Conservation (phyloP, 305 asterid genomes). For the Monarda citriodora region DNA sequence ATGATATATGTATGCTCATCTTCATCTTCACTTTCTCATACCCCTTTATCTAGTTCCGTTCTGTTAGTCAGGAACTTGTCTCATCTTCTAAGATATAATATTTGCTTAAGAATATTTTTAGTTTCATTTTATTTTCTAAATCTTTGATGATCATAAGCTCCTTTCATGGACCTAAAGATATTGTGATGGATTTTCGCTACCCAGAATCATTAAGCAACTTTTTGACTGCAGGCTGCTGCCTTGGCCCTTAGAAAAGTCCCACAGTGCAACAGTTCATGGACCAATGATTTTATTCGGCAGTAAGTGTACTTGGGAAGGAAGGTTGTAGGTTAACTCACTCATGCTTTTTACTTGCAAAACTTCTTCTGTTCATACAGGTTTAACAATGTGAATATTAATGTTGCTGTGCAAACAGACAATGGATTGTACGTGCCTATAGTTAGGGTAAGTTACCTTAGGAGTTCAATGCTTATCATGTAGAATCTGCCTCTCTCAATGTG, state of each 20-base stretch:
- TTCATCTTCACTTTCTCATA: neutral
- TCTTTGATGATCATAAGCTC: neutral
- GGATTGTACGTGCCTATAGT: constrained; percentile 93
- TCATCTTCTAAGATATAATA: constrained; percentile 3
- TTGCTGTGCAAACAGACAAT: constrained; percentile 97
- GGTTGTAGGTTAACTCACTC: constrained; percentile 6
- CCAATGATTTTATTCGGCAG: constrained; percentile 67
- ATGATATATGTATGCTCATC: neutral
- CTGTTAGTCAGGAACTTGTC: neutral
- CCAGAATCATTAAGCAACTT: constrained; percentile 6
- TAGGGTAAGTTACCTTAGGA: constrained; percentile 46
- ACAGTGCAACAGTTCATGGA: constrained; percentile 32
- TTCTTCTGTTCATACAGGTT: constrained; percentile 51
- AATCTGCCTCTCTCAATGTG: constrained; percentile 1
- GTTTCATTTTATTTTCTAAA: neutral
- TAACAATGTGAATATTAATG: constrained; percentile 77
- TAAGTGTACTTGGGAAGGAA: constrained; percentile 40
- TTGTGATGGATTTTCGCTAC: neutral
- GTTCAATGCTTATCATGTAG: constrained; percentile 7
- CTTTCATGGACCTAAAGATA: constrained; percentile 1
- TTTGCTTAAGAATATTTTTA: neutral
- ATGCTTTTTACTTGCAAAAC: constrained; percentile 16
- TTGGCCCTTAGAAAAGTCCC: constrained; percentile 97
- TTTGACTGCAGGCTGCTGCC: constrained; percentile 95
- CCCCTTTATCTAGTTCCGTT: neutral